A percentile compares a stretch with the other conserved stretches of the same genome.
These are phyloP conservation scores for Diaporthe eres DNA, from an alignment of 2,329 filamentous ascomycete genomes.

Conservation along the genomic window DNA sequence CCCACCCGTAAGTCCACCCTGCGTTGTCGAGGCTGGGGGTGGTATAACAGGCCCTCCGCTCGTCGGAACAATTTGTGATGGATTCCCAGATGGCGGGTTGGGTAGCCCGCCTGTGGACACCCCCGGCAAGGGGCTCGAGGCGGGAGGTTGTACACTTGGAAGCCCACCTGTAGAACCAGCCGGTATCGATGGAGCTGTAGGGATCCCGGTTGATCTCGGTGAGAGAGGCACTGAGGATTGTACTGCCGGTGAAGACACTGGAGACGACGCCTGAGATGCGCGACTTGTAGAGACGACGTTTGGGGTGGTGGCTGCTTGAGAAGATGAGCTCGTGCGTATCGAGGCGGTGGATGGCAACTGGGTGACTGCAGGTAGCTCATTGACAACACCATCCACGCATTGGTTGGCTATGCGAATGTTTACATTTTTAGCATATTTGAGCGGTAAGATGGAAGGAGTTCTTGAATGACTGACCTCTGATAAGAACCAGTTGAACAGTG, in stretches of 20 bases:
- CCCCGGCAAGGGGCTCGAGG: neutral
- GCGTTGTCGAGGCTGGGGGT: too few species aligned
- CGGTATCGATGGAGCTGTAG: neutral
- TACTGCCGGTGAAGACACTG: neutral
- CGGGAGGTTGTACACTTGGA: neutral
- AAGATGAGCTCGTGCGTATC: neutral
- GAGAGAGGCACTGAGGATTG: neutral
- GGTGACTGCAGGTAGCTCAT: neutral
- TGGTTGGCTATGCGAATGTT: neutral
- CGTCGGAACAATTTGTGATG: neutral
- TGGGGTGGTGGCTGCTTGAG: neutral
- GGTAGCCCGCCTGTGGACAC: neutral
- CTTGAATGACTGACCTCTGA: neutral
- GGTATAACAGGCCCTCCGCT: neutral
- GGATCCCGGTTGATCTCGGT: neutral
- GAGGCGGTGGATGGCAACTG: neutral
- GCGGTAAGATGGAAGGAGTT: neutral
- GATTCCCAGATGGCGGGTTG: neutral
- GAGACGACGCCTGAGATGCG: neutral
- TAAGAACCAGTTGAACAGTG: neutral
- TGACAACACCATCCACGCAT: neutral
- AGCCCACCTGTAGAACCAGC: neutral
- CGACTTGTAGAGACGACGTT: neutral
- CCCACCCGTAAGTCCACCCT: neutral
- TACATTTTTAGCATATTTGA: neutral